Evolutionary conservation across 73 alveolate species (phyloP).

Genomic region (Paramecium biaurelia): DNA sequence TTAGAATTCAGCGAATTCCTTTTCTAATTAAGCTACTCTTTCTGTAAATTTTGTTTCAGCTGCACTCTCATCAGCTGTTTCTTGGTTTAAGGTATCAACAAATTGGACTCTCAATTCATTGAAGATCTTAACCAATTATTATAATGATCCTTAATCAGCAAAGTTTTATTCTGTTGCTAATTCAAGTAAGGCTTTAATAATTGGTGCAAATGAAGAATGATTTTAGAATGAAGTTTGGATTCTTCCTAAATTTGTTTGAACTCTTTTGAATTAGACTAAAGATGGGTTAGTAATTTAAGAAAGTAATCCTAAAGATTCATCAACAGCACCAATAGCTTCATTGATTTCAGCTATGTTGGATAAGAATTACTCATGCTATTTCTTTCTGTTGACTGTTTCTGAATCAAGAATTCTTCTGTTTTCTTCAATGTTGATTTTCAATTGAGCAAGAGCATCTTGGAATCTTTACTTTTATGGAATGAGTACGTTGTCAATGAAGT

Average conservation of each 20-base stretch:
- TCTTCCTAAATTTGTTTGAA: slow-evolving; percentile 29
- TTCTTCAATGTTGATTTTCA: slow-evolving; percentile 29
- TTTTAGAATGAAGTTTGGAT: slow-evolving; percentile 36
- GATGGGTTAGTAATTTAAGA: slow-evolving; percentile 10
- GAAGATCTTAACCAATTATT: slow-evolving; percentile 32
- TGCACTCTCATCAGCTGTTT: slow-evolving; percentile 36
- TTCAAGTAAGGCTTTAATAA: slow-evolving; percentile 40
- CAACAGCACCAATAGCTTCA: slow-evolving; percentile 55
- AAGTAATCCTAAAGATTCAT: slow-evolving; percentile 32
- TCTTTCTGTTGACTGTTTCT: slow-evolving; percentile 39
- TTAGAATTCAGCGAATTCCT: slow-evolving; percentile 49
- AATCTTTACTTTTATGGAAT: slow-evolving; percentile 31
- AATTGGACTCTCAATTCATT: slow-evolving; percentile 39
- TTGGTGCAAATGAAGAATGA: slow-evolving; percentile 48
- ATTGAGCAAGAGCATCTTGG: slow-evolving; percentile 44
- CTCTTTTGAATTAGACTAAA: slow-evolving; percentile 38
- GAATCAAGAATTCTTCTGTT: slow-evolving; percentile 10
- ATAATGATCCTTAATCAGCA: slow-evolving; percentile 19
- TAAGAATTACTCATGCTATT: slow-evolving; percentile 4
- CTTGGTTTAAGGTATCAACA: slow-evolving; percentile 4
- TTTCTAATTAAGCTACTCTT: slow-evolving; percentile 25
- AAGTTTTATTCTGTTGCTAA: slow-evolving; percentile 54
- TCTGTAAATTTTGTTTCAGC: slow-evolving; percentile 28
- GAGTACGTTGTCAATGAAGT: slow-evolving; percentile 26
- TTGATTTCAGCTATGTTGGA: slow-evolving; percentile 7